phyloP scores from a whole-genome alignment of 2,329 filamentous ascomycete genomes.

The Hymenoscyphus fructigenus region DNA sequence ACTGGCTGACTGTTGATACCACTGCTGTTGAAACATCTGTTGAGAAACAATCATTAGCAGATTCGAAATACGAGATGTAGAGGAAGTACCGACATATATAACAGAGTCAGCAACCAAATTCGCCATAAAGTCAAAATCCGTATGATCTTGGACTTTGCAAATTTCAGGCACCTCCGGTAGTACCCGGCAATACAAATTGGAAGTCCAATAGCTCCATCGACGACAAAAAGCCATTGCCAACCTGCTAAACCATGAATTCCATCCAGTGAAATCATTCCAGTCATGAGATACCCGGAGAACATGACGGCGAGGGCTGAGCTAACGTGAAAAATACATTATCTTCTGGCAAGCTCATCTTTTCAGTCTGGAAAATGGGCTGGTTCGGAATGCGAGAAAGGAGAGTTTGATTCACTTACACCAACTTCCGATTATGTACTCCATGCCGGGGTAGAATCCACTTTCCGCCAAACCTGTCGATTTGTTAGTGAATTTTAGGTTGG shows the following conservation, averaged over 20 bases:
- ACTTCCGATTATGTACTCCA: neutral
- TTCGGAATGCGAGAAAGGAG: neutral
- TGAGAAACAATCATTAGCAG: neutral
- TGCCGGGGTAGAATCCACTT: neutral
- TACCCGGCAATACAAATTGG: neutral
- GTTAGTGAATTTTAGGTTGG: neutral
- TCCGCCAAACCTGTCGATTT: neutral
- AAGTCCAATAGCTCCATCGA: neutral
- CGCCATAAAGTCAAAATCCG: neutral
- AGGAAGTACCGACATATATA: neutral
- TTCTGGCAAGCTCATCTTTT: neutral
- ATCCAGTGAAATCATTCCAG: neutral
- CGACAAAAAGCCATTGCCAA: neutral
- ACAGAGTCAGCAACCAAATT: neutral
- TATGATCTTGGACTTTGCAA: neutral
- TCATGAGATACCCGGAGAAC: neutral
- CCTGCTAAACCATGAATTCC: neutral
- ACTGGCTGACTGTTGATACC: neutral
- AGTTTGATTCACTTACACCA: neutral
- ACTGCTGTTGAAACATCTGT: neutral
- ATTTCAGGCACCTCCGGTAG: neutral
- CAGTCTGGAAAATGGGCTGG: neutral
- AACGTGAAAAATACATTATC: neutral
- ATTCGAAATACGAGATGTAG: neutral
- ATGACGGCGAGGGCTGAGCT: neutral